phyloP scores from a whole-genome alignment of 495 filamentous ascomycete genomes.

The Aspergillus sclerotiicarbonarius region DNA sequence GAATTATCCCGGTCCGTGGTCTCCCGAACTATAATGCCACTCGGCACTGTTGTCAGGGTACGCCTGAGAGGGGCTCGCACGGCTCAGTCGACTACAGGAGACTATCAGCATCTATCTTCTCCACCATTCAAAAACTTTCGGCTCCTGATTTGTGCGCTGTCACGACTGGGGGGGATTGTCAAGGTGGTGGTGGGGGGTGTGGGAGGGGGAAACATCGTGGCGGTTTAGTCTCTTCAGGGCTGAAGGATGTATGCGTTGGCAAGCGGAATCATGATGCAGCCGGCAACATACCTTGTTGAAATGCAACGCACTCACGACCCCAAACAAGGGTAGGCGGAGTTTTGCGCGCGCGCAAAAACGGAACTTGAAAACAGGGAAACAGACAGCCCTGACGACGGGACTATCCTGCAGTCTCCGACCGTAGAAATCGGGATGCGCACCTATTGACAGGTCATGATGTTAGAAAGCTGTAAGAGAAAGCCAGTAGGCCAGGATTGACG shows the following conservation, averaged over 20 bases:
- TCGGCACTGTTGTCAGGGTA: conserved; percentile 24
- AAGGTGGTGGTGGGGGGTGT: conserved; percentile 22
- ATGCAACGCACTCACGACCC: conserved; percentile 32
- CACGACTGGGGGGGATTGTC: conserved; percentile 17
- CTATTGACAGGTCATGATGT: conserved; percentile 14
- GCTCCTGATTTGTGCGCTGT: conserved; percentile 32
- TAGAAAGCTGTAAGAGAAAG: conserved; percentile 13
- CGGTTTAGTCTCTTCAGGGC: conserved; percentile 33
- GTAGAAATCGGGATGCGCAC: conserved; percentile 10
- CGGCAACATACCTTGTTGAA: conserved; percentile 46
- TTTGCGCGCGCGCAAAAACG: conserved; percentile 9
- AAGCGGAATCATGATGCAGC: conserved; percentile 40
- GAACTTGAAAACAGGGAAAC: conserved; percentile 2
- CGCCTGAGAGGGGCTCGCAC: conserved; percentile 18
- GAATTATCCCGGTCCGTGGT: conserved; percentile 25
- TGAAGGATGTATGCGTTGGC: conserved; percentile 52
- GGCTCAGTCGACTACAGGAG: conserved; percentile 23
- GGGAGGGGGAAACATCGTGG: conserved; percentile 24
- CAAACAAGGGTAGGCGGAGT: conserved; percentile 17
- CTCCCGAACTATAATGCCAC: conserved; percentile 21
- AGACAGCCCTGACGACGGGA: conserved; percentile 2
- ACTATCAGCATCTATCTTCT: conserved; percentile 29
- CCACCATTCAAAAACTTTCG: conserved; percentile 19
- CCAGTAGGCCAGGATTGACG: conserved; percentile 23
- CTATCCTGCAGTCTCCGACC: conserved; percentile 9